Conservation (phyloP, 2,329 filamentous ascomycete genomes). For the Ilyonectria sp. region DNA sequence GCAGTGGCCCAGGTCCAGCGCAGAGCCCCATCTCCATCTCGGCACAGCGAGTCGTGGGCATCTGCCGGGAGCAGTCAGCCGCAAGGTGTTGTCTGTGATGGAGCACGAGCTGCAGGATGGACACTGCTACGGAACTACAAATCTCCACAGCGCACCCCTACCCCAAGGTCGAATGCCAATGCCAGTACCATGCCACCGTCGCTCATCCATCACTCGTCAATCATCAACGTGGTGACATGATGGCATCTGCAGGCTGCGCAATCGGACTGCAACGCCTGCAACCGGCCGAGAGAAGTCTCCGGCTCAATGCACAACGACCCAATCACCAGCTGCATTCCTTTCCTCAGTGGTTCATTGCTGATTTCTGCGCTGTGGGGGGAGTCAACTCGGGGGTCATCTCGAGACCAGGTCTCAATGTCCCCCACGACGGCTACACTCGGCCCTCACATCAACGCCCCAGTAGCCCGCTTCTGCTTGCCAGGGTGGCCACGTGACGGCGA, state of each 20-base stretch:
- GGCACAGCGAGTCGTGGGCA: slow-evolving; percentile 5
- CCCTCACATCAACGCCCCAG: slow-evolving; percentile 28
- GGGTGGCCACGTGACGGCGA: slow-evolving; percentile 47
- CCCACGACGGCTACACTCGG: slow-evolving; percentile 48
- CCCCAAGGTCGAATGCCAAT: slow-evolving; percentile 10
- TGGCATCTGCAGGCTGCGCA: slow-evolving; percentile 17
- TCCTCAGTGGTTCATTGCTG: slow-evolving; percentile 14
- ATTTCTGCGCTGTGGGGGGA: slow-evolving; percentile 1
- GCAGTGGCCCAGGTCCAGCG: slow-evolving; percentile 4
- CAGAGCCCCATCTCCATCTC: slow-evolving; percentile 13
- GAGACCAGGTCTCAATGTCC: slow-evolving; percentile 15
- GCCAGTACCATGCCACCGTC: background rate
- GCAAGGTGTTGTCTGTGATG: slow-evolving; percentile 18
- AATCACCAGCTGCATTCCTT: background rate
- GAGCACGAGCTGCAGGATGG: background rate
- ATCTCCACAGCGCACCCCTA: slow-evolving; percentile 17
- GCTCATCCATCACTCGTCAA: background rate
- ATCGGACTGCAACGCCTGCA: slow-evolving; percentile 15
- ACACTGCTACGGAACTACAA: background rate
- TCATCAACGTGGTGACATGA: slow-evolving; percentile 3
- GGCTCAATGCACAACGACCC: slow-evolving; percentile 11
- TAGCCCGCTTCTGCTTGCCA: slow-evolving; percentile 17
- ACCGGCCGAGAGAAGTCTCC: slow-evolving; percentile 9
- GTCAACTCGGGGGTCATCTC: background rate
- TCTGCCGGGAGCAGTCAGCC: slow-evolving; percentile 21